Evolutionary conservation across 2,329 filamentous ascomycete genomes (phyloP), one percentile per base, ranked within the genome.

Genomic region (Pyrenophora tritici-repentis): DNA sequence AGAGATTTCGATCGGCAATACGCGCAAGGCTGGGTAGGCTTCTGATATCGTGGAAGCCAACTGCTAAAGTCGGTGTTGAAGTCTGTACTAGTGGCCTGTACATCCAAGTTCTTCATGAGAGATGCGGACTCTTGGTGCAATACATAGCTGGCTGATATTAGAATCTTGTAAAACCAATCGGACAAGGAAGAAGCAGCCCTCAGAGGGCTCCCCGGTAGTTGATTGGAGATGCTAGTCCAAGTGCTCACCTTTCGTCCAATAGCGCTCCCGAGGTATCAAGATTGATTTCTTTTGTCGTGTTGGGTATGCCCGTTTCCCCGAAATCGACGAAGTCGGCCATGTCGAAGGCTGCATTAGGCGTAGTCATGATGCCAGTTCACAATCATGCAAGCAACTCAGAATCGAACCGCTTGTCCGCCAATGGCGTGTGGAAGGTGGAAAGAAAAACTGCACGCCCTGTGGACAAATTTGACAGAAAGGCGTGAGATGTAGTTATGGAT

Each of bases 1-100:
- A 81, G 71, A n/a, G 73, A 70, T 59, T 66, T 75, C 2, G 75
- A 76, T 18, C 73, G 68, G 58, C 78, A 81, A 53, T 80, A 79
- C 31, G 79, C 76, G 63, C 78, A 81, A 24, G 77, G 67, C 41
- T 75, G 68, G 29, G 72, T 67, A 6, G 77, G 76, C 45, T 78
- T 76, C 31, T 75, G 68, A 53, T 79, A 79, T 50, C 73, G 66
- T 26, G 78, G 77, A 14, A 81, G 74, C 73, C 74, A 79, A 55
- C 69, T 73, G 5, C 73, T 74, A 51, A 79, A 79, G 55, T 78
- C 73, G 20, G 67, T 71, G 58, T 77, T 71, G 55, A 68, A 74
- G 14, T 72, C 70, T 34, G 45, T 38, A 22, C 41, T 50, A 9
- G 51, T 47, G n/a, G 53, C 22, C n/a, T 50, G 59, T 6, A 33